A percentile compares a stretch with the other conserved stretches of the same genome.
Evolutionary conservation across 2,329 filamentous ascomycete genomes (phyloP).

Genomic region (Fusarium bactridioides): DNA sequence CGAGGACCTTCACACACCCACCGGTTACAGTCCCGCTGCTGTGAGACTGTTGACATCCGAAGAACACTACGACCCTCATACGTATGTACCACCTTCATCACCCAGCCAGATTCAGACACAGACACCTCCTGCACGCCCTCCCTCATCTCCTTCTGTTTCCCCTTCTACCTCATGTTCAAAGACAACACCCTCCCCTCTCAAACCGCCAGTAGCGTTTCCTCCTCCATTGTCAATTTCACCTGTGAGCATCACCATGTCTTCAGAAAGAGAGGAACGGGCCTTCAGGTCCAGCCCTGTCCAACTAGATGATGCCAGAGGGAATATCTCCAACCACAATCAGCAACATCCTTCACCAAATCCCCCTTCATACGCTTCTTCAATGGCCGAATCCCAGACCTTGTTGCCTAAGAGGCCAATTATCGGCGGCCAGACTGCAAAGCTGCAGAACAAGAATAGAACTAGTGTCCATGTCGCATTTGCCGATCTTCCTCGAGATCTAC

Average conservation of each 20-base stretch:
- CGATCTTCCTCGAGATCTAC: slow-evolving; percentile 53
- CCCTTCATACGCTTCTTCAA: slow-evolving; percentile 15
- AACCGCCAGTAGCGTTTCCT: slow-evolving; percentile 26
- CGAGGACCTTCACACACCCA: slow-evolving; percentile 55
- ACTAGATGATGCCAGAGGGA: slow-evolving; percentile 5
- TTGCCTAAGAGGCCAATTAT: slow-evolving; percentile 27
- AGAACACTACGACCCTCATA: slow-evolving; percentile 58
- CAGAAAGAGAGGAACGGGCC: slow-evolving; percentile 2
- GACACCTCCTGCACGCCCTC: neutral
- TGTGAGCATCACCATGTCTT: slow-evolving; percentile 13
- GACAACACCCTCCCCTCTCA: slow-evolving; percentile 11
- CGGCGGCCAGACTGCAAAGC: slow-evolving; percentile 55
- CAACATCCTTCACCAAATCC: slow-evolving; percentile 9
- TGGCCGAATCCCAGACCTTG: slow-evolving; percentile 16
- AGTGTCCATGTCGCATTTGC: slow-evolving; percentile 42
- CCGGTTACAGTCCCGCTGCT: slow-evolving; percentile 59
- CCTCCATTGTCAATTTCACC: slow-evolving; percentile 16
- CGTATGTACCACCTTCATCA: slow-evolving; percentile 60
- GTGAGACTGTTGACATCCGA: slow-evolving; percentile 71
- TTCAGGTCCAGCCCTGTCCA: slow-evolving; percentile 1
- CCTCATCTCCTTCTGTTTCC: slow-evolving; percentile 2
- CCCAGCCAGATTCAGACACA: slow-evolving; percentile 20
- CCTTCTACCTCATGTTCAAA: slow-evolving; percentile 15
- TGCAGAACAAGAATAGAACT: slow-evolving; percentile 54
- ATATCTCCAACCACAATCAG: neutral